Percentiles rank a stretch among this genome's conserved stretches.
These are phyloP conservation scores for Epithele typhae DNA, from an alignment of 768 basidiomycete species.

Conservation along the genomic window DNA sequence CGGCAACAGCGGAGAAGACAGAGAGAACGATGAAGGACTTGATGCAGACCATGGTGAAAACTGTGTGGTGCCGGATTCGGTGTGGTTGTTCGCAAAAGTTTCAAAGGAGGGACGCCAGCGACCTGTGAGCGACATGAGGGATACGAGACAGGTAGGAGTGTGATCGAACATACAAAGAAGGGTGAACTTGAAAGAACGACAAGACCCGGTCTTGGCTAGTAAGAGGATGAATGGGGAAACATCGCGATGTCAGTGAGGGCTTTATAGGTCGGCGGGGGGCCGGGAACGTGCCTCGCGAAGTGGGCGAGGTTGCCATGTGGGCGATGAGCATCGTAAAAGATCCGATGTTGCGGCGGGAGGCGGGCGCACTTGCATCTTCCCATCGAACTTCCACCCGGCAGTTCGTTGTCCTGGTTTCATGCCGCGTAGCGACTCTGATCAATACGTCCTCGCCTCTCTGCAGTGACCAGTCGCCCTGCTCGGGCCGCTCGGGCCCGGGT, in stretches of 20 bases:
- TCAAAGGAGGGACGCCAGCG: constrained; percentile 18
- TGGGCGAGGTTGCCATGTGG: constrained; percentile 9
- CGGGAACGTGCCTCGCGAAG: too few relatives aligned
- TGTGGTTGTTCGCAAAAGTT: constrained; percentile 23
- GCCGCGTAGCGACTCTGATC: constrained; percentile 8
- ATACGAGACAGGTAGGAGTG: not conserved
- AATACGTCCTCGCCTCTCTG: not conserved
- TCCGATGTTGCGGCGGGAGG: not conserved
- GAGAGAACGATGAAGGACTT: constrained; percentile 32
- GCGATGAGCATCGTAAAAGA: too few relatives aligned
- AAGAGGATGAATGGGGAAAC: constrained; percentile 14
- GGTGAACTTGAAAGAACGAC: constrained; percentile 30
- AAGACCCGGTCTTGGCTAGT: constrained; percentile 53
- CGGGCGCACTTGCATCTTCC: not conserved
- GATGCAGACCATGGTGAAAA: constrained; percentile 34
- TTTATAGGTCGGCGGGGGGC: constrained; percentile 14
- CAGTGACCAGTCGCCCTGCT: too few relatives aligned
- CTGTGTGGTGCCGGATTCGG: constrained; percentile 10
- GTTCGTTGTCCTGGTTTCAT: constrained; percentile 9
- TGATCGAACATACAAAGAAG: constrained; percentile 19
- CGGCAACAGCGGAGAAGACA: constrained; percentile 33
- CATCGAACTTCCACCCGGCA: constrained; percentile 1
- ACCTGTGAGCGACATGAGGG: constrained; percentile 4
- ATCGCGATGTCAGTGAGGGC: not conserved
- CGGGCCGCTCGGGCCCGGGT: too few relatives aligned